phyloP scores from a whole-genome alignment of 805 yeast genomes.

The Ogataea haglerorum region DNA sequence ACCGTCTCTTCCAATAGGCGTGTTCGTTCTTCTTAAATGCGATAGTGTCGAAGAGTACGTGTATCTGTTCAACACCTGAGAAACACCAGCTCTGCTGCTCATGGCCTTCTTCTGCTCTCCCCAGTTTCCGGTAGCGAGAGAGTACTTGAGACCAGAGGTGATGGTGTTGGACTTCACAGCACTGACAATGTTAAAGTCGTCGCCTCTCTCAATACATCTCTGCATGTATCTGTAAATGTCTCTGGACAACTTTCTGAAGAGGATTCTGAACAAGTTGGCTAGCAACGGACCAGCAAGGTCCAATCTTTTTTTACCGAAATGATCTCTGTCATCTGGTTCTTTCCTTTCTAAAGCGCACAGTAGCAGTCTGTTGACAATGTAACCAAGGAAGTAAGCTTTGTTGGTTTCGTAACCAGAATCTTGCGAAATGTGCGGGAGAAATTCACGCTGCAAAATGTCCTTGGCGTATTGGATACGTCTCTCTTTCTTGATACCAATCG shows the following conservation, averaged over 20 bases:
- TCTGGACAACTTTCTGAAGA: constrained; percentile 91
- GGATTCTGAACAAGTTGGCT: constrained; percentile 90
- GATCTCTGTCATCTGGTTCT: constrained; percentile 99
- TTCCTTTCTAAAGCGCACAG: constrained; percentile 95
- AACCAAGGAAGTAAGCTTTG: constrained; percentile 95
- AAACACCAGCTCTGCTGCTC: constrained; percentile 98
- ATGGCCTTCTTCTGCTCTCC: constrained; percentile 99
- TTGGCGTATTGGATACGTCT: constrained; percentile 98
- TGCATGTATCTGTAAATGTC: constrained; percentile 98
- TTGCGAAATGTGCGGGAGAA: constrained; percentile 95
- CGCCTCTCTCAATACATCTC: constrained; percentile 96
- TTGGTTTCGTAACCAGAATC: constrained; percentile 95
- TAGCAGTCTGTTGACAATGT: constrained; percentile 93
- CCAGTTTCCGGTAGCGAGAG: constrained; percentile 99
- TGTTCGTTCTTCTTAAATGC: constrained; percentile 97
- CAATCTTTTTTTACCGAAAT: constrained; percentile 96
- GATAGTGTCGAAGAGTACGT: constrained; percentile 98
- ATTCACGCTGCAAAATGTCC: constrained; percentile 93
- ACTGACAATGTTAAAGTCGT: constrained; percentile 91
- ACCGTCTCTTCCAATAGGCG: constrained; percentile 99
- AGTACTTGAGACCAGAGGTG: constrained; percentile 95
- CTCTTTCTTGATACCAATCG: constrained; percentile 92
- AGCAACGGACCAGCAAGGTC: constrained; percentile 98
- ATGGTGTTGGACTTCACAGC: constrained; percentile 97
- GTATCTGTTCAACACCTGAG: constrained; percentile 96